phyloP scores from a whole-genome alignment of 345 rosid genomes.

The Moricandia moricandioides region DNA sequence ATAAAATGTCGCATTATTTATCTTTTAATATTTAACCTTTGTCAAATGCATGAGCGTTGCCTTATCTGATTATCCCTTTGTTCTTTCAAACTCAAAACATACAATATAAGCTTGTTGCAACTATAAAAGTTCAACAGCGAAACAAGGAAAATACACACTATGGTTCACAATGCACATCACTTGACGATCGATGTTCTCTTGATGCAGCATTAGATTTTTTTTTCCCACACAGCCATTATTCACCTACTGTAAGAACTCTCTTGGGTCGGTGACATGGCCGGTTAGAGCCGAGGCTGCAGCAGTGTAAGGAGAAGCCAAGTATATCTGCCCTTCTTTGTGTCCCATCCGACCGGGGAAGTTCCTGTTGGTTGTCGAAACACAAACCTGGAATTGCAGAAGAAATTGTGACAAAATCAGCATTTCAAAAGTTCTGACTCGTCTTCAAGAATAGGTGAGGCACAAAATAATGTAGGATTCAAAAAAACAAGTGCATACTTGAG shows the following conservation, averaged over 20 bases:
- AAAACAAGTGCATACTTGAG: conserved; percentile 48
- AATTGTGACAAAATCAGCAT: too few species aligned
- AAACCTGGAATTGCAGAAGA: conserved; percentile 23
- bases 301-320: conserved; percentile 90
- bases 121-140: not conserved
- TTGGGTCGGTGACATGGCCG: conserved; percentile 89
- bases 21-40: too few species aligned
- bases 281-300: conserved; percentile 96
- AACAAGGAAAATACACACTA: conserved; percentile 17
- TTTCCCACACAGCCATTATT: not conserved
- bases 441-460: not conserved
- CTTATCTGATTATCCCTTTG: not conserved
- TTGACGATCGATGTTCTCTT: not conserved
- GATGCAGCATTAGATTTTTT: conserved; percentile 1
- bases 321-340: conserved; percentile 95
- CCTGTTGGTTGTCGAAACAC: conserved; percentile 61
- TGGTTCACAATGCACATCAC: conserved; percentile 7
- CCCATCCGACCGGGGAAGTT: conserved; percentile 99
- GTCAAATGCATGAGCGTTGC: too few species aligned
- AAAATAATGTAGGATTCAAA: not conserved
- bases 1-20: too few species aligned
- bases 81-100: not conserved
- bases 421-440: not conserved
- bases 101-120: not conserved
- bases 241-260: conserved; percentile 80